Evolutionary conservation across 192 early-diverging fungal species (phyloP).

Genomic region (Spinellus fusiger): DNA sequence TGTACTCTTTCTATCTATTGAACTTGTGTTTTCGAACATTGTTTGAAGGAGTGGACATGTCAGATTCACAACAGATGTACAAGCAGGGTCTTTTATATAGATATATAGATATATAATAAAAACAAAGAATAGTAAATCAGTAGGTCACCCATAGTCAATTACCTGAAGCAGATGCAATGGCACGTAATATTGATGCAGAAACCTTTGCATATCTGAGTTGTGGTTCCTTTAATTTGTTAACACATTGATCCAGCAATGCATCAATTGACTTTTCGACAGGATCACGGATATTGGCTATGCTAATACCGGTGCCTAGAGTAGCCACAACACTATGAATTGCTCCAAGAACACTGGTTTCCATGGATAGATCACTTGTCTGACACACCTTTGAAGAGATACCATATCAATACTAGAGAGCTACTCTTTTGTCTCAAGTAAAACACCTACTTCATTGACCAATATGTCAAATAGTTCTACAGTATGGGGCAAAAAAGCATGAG

Average conservation of each 20-base stretch:
- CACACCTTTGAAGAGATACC: constrained; percentile 37
- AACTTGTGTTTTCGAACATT: constrained; percentile 47
- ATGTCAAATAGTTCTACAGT: constrained; percentile 68
- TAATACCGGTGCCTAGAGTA: constrained; percentile 58
- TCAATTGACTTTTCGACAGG: constrained; percentile 45
- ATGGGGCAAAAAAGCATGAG: constrained; percentile 61
- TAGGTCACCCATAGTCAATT: background rate
- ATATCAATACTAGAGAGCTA: background rate
- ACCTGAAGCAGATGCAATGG: constrained; percentile 58
- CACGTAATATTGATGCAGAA: constrained; percentile 55
- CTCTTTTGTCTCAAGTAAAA: background rate
- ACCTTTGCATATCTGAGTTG: constrained; percentile 64
- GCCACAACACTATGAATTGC: constrained; percentile 60
- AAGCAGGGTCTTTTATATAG: constrained; percentile 51
- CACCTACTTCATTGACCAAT: constrained; percentile 50
- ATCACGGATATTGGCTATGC: constrained; percentile 32
- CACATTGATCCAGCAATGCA: constrained; percentile 46
- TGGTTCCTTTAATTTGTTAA: constrained; percentile 52
- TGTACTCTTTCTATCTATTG: constrained; percentile 46
- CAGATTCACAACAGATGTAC: constrained; percentile 51
- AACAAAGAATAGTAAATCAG: constrained; percentile 4
- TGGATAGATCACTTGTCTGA: constrained; percentile 61
- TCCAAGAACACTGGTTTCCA: constrained; percentile 58
- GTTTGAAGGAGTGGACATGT: constrained; percentile 58
- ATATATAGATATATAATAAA: constrained; percentile 2